A percentile compares a stretch with the other conserved stretches of the same genome.
Conservation (phyloP, 202 grass and related monocot species). For the Brachypodium distachyon region DNA sequence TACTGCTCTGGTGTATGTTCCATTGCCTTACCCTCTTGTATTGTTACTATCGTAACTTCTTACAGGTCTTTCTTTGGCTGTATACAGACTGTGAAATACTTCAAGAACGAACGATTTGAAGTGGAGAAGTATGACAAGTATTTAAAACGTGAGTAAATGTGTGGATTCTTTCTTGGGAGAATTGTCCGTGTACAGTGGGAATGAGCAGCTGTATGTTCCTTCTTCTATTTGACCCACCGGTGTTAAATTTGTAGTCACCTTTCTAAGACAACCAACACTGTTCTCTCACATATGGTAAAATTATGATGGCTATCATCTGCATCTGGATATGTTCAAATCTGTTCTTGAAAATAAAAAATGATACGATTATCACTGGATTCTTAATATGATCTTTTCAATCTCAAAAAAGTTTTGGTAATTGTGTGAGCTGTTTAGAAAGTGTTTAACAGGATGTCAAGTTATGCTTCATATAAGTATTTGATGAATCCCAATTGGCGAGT, state of each 20-base stretch:
- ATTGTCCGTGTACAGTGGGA: not conserved
- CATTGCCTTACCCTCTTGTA: not conserved
- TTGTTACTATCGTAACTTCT: not conserved
- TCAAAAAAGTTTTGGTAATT: not conserved
- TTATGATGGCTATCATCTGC: not conserved
- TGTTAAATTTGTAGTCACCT: conserved; percentile 7
- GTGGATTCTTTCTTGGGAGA: conserved; percentile 17
- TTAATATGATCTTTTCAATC: not conserved
- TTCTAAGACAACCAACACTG: conserved; percentile 13
- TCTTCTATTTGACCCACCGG: not conserved
- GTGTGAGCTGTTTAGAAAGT: not conserved
- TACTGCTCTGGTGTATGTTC: not conserved
- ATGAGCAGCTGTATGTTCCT: not conserved
- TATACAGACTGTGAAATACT: conserved; percentile 91
- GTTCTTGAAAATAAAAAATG: not conserved
- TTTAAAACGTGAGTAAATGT: conserved; percentile 75
- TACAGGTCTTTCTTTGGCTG: conserved; percentile 4
- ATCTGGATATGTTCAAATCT: conserved; percentile 15
- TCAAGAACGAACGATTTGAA: conserved; percentile 94
- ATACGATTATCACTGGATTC: not conserved
- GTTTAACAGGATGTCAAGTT: not conserved
- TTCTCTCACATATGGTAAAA: not conserved
- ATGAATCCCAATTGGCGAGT: not conserved
- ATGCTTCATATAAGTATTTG: not conserved
- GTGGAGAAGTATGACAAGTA: conserved; percentile 91